phyloP scores from a whole-genome alignment of 495 filamentous ascomycete species.

The Chaetomidium leptoderma region DNA sequence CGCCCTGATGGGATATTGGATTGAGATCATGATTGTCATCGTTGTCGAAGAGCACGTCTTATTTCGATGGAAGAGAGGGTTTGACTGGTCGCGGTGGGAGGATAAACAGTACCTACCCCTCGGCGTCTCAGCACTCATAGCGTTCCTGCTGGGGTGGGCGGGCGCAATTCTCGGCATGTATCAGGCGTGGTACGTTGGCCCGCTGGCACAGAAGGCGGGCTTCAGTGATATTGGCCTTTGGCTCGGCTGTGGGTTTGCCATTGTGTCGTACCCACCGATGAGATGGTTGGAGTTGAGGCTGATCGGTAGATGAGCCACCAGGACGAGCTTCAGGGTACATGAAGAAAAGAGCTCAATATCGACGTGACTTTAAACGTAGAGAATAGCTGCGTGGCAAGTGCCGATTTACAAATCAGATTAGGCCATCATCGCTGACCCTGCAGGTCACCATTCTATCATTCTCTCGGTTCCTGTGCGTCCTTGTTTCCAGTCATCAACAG shows the following conservation, averaged over 20 bases:
- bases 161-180: constrained; percentile 66
- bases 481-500: constrained; percentile 14
- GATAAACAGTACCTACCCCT: constrained; percentile 55
- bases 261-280: constrained; percentile 48
- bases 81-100: constrained; percentile 61
- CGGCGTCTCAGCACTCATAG: constrained; percentile 57
- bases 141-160: constrained; percentile 66
- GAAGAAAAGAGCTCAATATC: too few species aligned
- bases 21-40: constrained; percentile 61
- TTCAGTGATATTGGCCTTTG: constrained; percentile 45
- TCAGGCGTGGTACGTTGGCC: constrained; percentile 65
- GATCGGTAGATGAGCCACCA: constrained; percentile 36
- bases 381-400: too few species aligned
- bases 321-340: too few species aligned
- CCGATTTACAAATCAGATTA: too few species aligned
- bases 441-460: neutral
- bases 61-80: constrained; percentile 51
- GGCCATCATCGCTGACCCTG: too few species aligned
- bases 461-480: neutral
- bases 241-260: constrained; percentile 48
- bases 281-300: constrained; percentile 46
- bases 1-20: constrained; percentile 71
- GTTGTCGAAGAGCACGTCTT: constrained; percentile 60
- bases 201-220: constrained; percentile 43
- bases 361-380: too few species aligned